Percentiles rank a stretch among this genome's conserved stretches.
Evolutionary conservation across 192 early-diverging fungal genomes (phyloP).

Genomic region (Helicostylum pulchrum): DNA sequence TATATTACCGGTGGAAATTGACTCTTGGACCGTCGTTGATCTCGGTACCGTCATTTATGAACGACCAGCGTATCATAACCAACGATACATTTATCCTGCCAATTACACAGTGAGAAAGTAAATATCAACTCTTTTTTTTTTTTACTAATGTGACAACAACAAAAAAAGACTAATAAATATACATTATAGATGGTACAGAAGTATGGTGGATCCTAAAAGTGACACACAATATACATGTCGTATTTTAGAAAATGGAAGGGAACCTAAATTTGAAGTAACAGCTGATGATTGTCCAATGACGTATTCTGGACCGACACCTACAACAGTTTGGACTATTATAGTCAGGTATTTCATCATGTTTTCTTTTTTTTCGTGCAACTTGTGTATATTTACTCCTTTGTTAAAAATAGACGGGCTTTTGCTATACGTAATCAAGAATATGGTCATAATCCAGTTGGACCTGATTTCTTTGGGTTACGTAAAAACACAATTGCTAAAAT

Average conservation of each 20-base stretch:
- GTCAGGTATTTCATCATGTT: constrained; percentile 40
- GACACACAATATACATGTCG: constrained; percentile 69
- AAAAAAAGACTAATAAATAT: not conserved
- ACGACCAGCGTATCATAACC: constrained; percentile 77
- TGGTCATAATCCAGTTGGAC: constrained; percentile 78
- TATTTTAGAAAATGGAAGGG: constrained; percentile 76
- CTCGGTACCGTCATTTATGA: constrained; percentile 80
- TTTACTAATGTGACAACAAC: no score
- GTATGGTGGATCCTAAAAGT: constrained; percentile 50
- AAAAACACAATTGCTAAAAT: constrained; percentile 81
- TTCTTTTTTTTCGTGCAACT: not conserved
- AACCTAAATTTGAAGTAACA: constrained; percentile 75
- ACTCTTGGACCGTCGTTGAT: constrained; percentile 68
- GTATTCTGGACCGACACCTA: constrained; percentile 64
- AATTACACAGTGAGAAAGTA: constrained; percentile 68
- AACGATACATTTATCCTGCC: constrained; percentile 90
- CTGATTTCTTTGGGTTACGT: constrained; percentile 90
- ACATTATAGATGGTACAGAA: constrained; percentile 46
- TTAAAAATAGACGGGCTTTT: constrained; percentile 54
- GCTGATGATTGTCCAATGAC: constrained; percentile 69
- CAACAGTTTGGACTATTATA: constrained; percentile 85
- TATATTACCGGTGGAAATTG: constrained; percentile 75
- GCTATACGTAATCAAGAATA: constrained; percentile 75
- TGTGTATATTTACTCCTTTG: not conserved
- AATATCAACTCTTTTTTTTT: no score